Evolutionary conservation across 495 filamentous ascomycete species (phyloP), one percentile per base, ranked within the genome.

Genomic region (Bacidia gigantensis): DNA sequence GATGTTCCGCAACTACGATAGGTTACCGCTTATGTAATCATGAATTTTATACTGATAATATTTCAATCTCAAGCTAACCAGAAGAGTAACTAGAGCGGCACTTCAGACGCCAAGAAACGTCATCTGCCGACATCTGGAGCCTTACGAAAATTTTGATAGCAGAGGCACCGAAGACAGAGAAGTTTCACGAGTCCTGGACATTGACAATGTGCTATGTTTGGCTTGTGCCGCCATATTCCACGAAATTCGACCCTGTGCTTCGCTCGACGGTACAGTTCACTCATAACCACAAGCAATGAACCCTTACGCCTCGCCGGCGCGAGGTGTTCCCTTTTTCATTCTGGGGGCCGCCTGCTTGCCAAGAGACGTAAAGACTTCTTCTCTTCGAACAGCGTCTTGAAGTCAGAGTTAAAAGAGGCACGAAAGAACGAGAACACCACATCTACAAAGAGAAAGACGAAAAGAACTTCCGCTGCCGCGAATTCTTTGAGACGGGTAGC

Each of bases 401-500:
- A 26, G 5, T 11, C 60, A 49, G 69, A 73, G 51, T 68, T 64
- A 23, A 58, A 70, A 47, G 32, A 56, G 14, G 42, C 56, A 49
- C n/a, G 53, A 43, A 49, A 42, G 57, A 50, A 17, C 50, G 66
- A 54, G 42, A 49, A 48, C 50, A 52, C n/a, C 47, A 59, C 58
- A 11, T 64, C 69, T 49, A 65, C 66, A 12, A 74, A 71, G 49
- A 65, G 69, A 52, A 72, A 75, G 51, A 56, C 63, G 26, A 55
- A 60, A 14, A 66, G 76, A 53, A 64, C 65, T 10, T 70, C 75
- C 3, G 71, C 76, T 43, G 73, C 72, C 7, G 70, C 74, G 14
- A 76, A 72, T 7, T 81, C 77, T 10, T 54, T 81, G 41, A 68
- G 76, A 24, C 67, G 74, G 54, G 77, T 81, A 18, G 77, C 77